These are phyloP conservation scores for Dichotomopilus funicola DNA, from an alignment of 2,329 filamentous ascomycete species.

Conservation along the genomic window DNA sequence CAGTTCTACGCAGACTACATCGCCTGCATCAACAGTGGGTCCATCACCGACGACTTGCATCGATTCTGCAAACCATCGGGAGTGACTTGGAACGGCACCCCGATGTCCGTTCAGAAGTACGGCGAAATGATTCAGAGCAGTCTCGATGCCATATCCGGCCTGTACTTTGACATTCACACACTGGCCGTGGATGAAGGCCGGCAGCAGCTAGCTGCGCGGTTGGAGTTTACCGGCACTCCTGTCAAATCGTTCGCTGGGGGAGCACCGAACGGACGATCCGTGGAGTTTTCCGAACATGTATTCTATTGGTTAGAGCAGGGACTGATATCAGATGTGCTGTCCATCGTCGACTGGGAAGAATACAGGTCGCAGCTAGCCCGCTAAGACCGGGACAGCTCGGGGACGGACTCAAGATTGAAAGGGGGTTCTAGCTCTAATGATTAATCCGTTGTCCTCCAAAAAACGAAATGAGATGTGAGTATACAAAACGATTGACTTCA, in stretches of 20 bases:
- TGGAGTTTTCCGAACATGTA: slow-evolving; percentile 20
- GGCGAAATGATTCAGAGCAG: slow-evolving; percentile 14
- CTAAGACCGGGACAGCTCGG: slow-evolving; percentile 11
- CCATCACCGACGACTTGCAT: slow-evolving; percentile 11
- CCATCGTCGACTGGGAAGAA: slow-evolving; percentile 20
- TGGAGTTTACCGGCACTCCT: slow-evolving; percentile 20
- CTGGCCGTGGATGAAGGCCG: slow-evolving; percentile 15
- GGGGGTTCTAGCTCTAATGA: too few relatives aligned
- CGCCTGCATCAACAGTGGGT: slow-evolving; percentile 17
- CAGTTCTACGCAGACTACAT: slow-evolving; percentile 20
- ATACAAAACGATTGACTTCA: too few relatives aligned
- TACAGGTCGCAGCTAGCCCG: slow-evolving; percentile 16
- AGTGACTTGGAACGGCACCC: slow-evolving; percentile 13
- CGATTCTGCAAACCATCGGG: slow-evolving; percentile 16
- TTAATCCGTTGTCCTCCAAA: too few relatives aligned
- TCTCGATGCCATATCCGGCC: slow-evolving; percentile 16
- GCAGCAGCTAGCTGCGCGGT: slow-evolving; percentile 17
- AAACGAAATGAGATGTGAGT: too few relatives aligned
- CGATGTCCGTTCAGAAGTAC: slow-evolving; percentile 13
- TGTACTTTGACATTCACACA: slow-evolving; percentile 15
- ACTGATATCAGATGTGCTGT: slow-evolving; percentile 18
- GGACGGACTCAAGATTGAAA: too few relatives aligned
- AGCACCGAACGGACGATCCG: slow-evolving; percentile 15
- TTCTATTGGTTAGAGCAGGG: slow-evolving; percentile 23
- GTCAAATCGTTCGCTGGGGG: slow-evolving; percentile 16